Base-by-base conservation (phyloP, 2,329 filamentous ascomycete species). In the Zasmidium angulare region DNA sequence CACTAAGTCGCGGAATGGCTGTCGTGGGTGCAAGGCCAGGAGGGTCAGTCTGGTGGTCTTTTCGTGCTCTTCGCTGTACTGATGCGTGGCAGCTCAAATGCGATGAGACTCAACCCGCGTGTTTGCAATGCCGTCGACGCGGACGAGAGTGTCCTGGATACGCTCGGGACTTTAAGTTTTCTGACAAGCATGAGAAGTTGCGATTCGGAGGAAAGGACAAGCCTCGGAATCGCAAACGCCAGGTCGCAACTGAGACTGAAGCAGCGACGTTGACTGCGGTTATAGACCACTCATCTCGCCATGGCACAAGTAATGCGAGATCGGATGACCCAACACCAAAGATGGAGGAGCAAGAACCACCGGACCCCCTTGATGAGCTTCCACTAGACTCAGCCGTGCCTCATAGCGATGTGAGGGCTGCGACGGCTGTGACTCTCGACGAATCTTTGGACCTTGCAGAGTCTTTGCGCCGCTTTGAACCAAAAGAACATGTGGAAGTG, bases 121-220 rank as follows among this genome's bases (percentile, higher is more conserved):
- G 50, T 40, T 21, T 20, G 6, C 24, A 52, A 20, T 52, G 50
- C 21, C 14, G 7, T 43, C 50, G 31, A 2, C 50, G 50, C 17
- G 50, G 26, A 2, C 10, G 20, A 20, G 21, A 52, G 29, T 52
- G 50, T 23, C 50, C 50, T 36, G 50, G 50, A 40, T 52, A 52
- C 40, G 50, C 29, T 24, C 24, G 29, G 20, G 50, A 36, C 50
- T 52, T 52, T n/a, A 36, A 43, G 50, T 52, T 36, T 17, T 52
- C 50, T 26, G 50, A 24, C 26, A 52, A 52, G 29, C 50, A 52
- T 23, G 50, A 52, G 17, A 24, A 36, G 17, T 26, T 43, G 19
- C 31, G 20, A 10, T 52, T 43, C 36, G 36, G 3, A 7, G 36
- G 36, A 7, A 43, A 14, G 7, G n/a, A 14, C 3, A 17, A 7